Conservation (phyloP, 495 filamentous ascomycete species). For the Astrothelium macrocarpum region DNA sequence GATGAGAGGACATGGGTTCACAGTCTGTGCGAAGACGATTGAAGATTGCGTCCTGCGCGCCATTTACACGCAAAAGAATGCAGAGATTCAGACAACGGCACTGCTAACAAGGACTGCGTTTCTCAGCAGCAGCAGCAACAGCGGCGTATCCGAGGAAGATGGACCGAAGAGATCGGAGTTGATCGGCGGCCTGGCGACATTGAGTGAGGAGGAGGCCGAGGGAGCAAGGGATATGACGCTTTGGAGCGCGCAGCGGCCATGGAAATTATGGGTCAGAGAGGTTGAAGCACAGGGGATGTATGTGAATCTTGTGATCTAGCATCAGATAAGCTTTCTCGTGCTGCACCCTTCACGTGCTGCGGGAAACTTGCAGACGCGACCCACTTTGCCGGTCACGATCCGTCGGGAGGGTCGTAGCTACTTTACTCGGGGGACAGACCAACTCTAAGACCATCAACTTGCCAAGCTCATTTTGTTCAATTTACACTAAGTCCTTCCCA, state of each 20-base stretch:
- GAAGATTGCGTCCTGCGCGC: conserved; percentile 35
- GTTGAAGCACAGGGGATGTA: conserved; percentile 32
- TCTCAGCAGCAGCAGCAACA: conserved; percentile 8
- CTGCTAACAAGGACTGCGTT: conserved; percentile 7
- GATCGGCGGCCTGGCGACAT: conserved; percentile 10
- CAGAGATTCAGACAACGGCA: conserved; percentile 32
- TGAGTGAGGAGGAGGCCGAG: conserved; percentile 26
- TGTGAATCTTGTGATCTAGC: conserved; percentile 39
- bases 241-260: conserved; percentile 26
- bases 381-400: too few species aligned
- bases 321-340: too few species aligned
- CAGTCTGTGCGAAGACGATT: conserved; percentile 30
- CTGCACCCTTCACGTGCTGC: too few species aligned
- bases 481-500: too few species aligned
- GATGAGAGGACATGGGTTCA: conserved; percentile 44
- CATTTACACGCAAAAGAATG: conserved; percentile 41
- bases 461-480: too few species aligned
- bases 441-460: too few species aligned
- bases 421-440: too few species aligned
- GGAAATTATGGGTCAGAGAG: conserved; percentile 38
- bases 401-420: too few species aligned
- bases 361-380: too few species aligned
- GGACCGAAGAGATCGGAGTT: conserved; percentile 6
- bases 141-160: conserved; percentile 12
- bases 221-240: conserved; percentile 21